phyloP scores from a whole-genome alignment of 768 basidiomycete species.

The Phylloporus rhodoxanthus region DNA sequence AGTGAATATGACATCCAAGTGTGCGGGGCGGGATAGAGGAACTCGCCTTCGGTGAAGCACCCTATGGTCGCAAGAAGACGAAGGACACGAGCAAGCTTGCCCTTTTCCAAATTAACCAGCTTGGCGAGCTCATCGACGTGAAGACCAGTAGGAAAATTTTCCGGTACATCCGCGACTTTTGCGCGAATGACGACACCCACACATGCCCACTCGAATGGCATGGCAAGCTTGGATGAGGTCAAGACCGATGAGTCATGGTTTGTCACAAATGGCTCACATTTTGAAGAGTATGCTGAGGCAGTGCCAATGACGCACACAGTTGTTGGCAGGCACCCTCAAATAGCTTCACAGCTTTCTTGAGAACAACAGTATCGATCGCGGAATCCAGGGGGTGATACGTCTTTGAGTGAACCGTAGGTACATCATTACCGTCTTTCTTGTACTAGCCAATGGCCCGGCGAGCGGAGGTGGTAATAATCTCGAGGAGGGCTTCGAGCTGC shows the following conservation, averaged over 20 bases:
- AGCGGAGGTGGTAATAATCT: background rate
- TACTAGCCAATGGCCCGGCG: slow-evolving; percentile 12
- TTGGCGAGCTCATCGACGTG: slow-evolving; percentile 23
- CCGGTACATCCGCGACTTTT: slow-evolving; percentile 25
- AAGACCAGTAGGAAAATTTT: slow-evolving; percentile 24
- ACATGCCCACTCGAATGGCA: slow-evolving; percentile 26
- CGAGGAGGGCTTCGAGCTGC: background rate
- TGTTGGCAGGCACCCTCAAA: slow-evolving; percentile 4
- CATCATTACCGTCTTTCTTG: slow-evolving; percentile 17
- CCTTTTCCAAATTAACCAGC: slow-evolving; percentile 20
- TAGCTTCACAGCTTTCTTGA: slow-evolving; percentile 18
- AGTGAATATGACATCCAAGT: background rate
- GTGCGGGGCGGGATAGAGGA: background rate
- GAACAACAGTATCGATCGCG: slow-evolving; percentile 12
- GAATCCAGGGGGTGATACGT: slow-evolving; percentile 21
- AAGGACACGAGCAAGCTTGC: slow-evolving; percentile 28
- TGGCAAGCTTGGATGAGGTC: slow-evolving; percentile 8
- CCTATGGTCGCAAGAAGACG: slow-evolving; percentile 28
- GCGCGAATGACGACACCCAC: slow-evolving; percentile 21
- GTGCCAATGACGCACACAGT: slow-evolving; percentile 23
- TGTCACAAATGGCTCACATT: slow-evolving; percentile 13
- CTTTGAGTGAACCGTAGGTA: slow-evolving; percentile 24
- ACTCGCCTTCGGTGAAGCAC: slow-evolving; percentile 28
- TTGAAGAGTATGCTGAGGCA: slow-evolving; percentile 25
- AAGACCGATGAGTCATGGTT: background rate